Base-by-base conservation (phyloP, 73 alveolate species). In the Symbiodinium natans region DNA sequence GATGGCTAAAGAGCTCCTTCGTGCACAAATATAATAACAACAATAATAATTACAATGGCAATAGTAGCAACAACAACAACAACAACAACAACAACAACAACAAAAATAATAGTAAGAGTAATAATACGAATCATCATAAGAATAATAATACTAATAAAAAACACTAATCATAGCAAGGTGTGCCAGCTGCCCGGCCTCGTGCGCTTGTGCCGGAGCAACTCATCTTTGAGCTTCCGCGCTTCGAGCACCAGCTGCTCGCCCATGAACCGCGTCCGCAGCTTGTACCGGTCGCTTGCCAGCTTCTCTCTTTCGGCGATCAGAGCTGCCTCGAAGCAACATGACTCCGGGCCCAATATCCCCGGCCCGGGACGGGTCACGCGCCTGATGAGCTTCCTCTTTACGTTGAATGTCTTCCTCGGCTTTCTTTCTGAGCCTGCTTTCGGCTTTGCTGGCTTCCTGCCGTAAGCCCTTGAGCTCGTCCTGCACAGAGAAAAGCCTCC, bases 231-330 rank as follows among this genome's bases (percentile, higher is more conserved):
- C 77, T 90, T 90, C 38, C 96, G 86, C 25, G 96, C 52, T 42
- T 90, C 96, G 46, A 90, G 75, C 48, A 41, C 77, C 23, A 90
- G 87, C 96, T 90, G 86, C 33, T 90, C 96, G 48, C 96, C 96
- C 88, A 80, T 73, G 74, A 41, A 34, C 38, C 77, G 75, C 40
- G 48, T 90, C 15, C 96, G 96, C 6, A 90, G 77, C 34, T 82
- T 82, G 96, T 90, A 80, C 10, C 87, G 96, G 41, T 90, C 96
- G 33, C 40, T 39, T 21, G 75, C 71, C n/a, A 90, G 77, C 33
- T 42, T 83, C 77, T 71, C 74, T 54, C 86, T 82, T 40, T 90
- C 96, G 5, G 96, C 86, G 27, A n/a, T 87, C 19, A 90, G 54
- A 29, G 46, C 48, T 21, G 82, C 96, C 96, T 90, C 41, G 15